A percentile compares a stretch with the other conserved stretches of the same genome.
Conservation (phyloP, 164 flowering plant genomes). For the Tetracentron sinense region DNA sequence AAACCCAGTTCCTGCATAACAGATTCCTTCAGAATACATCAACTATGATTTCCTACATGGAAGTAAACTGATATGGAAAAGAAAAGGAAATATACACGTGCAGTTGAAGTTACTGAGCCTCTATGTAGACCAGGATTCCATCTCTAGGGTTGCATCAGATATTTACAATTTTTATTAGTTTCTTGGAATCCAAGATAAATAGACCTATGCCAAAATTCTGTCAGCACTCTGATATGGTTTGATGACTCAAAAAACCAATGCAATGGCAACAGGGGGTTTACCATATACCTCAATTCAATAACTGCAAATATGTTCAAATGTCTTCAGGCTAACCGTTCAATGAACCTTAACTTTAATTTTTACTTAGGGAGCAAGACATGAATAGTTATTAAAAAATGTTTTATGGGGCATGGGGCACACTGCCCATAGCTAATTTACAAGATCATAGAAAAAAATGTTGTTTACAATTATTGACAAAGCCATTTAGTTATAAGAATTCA, state of each 20-base stretch:
- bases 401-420: background rate
- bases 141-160: no score
- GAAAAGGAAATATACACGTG: background rate
- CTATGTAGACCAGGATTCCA: no score
- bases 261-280: background rate
- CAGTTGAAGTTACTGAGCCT: background rate
- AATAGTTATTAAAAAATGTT: no score
- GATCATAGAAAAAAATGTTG: no score
- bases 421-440: no score
- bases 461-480: no score
- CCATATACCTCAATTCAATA: background rate
- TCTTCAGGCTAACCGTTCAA: no score
- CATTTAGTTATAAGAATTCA: no score
- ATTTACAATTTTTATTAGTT: background rate
- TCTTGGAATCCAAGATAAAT: background rate
- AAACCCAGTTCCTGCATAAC: slow-evolving; percentile 76
- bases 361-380: no score
- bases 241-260: background rate
- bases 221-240: background rate
- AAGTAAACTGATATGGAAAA: background rate
- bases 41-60: no score
- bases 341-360: no score
- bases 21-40: slow-evolving; percentile 17
- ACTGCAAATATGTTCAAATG: no score
- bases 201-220: background rate